Evolutionary conservation across 2,329 filamentous ascomycete genomes (phyloP).

Genomic region (Fusarium sp.): DNA sequence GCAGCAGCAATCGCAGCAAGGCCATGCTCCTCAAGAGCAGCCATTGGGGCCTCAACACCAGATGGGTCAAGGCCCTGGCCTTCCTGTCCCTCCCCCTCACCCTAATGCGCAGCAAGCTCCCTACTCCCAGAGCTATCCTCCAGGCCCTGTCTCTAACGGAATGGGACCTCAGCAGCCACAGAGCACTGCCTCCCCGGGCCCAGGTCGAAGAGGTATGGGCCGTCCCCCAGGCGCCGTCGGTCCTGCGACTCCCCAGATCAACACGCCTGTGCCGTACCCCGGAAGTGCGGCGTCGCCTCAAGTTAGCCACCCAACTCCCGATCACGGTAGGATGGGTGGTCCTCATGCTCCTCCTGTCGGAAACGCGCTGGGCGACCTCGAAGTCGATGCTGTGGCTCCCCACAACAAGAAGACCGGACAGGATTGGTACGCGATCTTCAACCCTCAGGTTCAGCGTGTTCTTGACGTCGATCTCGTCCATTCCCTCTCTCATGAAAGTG

Average conservation of each 20-base stretch:
- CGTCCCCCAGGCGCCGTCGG: slow-evolving; percentile 71
- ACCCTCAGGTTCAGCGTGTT: slow-evolving; percentile 87
- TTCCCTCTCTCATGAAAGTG: slow-evolving; percentile 91
- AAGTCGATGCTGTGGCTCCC: slow-evolving; percentile 84
- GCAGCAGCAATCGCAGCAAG: slow-evolving; percentile 49
- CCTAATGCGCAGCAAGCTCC: slow-evolving; percentile 74
- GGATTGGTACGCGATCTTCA: slow-evolving; percentile 98
- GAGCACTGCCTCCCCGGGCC: slow-evolving; percentile 87
- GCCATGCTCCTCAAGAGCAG: slow-evolving; percentile 74
- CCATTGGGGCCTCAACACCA: slow-evolving; percentile 61
- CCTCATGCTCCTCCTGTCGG: slow-evolving; percentile 63
- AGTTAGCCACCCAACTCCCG: slow-evolving; percentile 84
- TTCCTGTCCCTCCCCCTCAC: slow-evolving; percentile 67
- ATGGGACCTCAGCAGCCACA: slow-evolving; percentile 88
- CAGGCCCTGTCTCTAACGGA: slow-evolving; percentile 69
- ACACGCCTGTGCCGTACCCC: slow-evolving; percentile 86
- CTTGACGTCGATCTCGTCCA: slow-evolving; percentile 95
- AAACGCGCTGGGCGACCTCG: slow-evolving; percentile 83
- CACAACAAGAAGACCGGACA: slow-evolving; percentile 88
- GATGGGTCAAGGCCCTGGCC: slow-evolving; percentile 79
- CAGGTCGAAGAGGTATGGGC: slow-evolving; percentile 76
- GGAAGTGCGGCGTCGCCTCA: slow-evolving; percentile 86
- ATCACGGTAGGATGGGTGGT: slow-evolving; percentile 67
- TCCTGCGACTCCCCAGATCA: slow-evolving; percentile 92
- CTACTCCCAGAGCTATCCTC: slow-evolving; percentile 77